Percentiles rank a stretch among this genome's conserved stretches.
phyloP scores from a whole-genome alignment of 2,329 filamentous ascomycete genomes.

The Dactylonectria estremocensis region DNA sequence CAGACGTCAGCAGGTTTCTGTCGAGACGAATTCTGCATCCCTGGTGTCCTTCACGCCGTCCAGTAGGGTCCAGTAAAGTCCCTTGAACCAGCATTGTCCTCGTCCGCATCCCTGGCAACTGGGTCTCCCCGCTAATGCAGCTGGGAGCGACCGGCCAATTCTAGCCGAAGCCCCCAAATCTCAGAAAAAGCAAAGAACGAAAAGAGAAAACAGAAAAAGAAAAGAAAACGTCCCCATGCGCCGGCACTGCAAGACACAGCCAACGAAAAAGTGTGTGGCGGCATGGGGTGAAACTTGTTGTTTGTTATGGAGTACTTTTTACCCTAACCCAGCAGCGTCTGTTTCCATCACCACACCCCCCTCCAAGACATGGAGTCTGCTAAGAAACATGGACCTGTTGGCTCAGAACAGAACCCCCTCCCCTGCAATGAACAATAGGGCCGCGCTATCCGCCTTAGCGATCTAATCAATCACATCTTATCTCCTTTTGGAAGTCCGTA shows the following conservation, averaged over 20 bases:
- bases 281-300: too few species aligned
- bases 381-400: too few species aligned
- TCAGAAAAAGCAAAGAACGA: not conserved
- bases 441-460: not conserved
- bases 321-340: not conserved
- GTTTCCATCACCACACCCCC: too few species aligned
- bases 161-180: not conserved
- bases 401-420: not conserved
- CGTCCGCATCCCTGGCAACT: not conserved
- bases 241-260: not conserved
- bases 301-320: not conserved
- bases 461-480: constrained; percentile 49
- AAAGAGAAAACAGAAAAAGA: not conserved
- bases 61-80: too few species aligned
- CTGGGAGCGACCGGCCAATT: not conserved
- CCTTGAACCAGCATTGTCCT: too few species aligned
- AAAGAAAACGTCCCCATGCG: not conserved
- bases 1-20: too few species aligned
- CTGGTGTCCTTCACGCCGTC: too few species aligned
- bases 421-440: not conserved
- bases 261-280: too few species aligned
- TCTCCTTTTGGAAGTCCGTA: constrained; percentile 23
- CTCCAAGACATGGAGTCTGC: not conserved
- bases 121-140: not conserved
- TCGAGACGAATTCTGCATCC: too few species aligned